Percentiles rank a stretch among this genome's conserved stretches.
phyloP scores from a whole-genome alignment of 108 stramenopile genomes.

The Cyclotella sp. region DNA sequence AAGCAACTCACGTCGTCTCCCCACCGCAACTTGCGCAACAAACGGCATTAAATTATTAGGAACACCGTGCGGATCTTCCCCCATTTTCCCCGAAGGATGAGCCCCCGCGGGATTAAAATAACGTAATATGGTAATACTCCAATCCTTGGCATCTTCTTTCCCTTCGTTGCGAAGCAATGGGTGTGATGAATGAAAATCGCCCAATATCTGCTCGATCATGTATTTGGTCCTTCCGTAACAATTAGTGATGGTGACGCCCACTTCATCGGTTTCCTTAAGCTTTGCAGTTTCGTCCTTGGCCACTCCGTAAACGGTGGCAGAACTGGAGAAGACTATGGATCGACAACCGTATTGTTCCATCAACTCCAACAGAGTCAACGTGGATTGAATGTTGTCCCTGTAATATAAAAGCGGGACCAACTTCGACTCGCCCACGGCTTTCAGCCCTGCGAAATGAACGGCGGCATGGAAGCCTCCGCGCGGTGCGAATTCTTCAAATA shows the following conservation, averaged over 20 bases:
- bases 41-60: conserved; percentile 99
- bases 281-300: conserved; percentile 63
- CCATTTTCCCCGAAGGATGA: conserved; percentile 95
- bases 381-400: conserved; percentile 91
- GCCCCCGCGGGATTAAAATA: conserved; percentile 99
- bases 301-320: conserved; percentile 98
- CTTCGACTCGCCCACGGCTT: conserved; percentile 97
- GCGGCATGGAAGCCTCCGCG: conserved; percentile 76
- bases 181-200: conserved; percentile 84
- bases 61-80: conserved; percentile 97
- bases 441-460: conserved; percentile 99
- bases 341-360: conserved; percentile 93
- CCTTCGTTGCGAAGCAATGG: conserved; percentile 34
- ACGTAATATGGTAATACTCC: conserved; percentile 89
- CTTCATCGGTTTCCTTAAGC: conserved; percentile 94
- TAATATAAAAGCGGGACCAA: conserved; percentile 93
- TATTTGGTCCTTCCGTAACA: conserved; percentile 99
- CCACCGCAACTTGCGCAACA: conserved; percentile 97
- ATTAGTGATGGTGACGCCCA: conserved; percentile 96
- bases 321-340: conserved; percentile 92
- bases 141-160: conserved; percentile 43
- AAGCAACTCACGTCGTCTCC: conserved; percentile 63
- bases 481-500: conserved; percentile 72
- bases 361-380: conserved; percentile 81
- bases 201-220: conserved; percentile 98